These are phyloP conservation scores for Anthostomella pinea DNA, from an alignment of 2,329 filamentous ascomycete genomes.

Conservation along the genomic window DNA sequence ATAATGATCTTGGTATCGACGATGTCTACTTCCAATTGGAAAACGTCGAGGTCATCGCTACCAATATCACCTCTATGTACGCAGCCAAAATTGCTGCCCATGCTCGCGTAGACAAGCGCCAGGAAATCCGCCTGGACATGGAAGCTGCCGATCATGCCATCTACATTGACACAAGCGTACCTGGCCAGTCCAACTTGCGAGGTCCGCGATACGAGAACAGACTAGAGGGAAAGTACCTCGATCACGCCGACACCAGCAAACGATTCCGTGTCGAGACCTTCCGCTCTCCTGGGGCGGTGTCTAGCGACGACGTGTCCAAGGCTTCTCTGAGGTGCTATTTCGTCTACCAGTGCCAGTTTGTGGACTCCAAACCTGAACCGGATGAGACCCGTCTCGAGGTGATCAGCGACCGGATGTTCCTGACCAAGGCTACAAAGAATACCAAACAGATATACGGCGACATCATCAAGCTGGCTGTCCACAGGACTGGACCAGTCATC, in stretches of 20 bases:
- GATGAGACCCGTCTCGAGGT: slow-evolving; percentile 86
- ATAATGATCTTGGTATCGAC: slow-evolving; percentile 94
- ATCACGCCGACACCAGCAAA: slow-evolving; percentile 68
- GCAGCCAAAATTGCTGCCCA: slow-evolving; percentile 95
- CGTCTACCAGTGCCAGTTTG: slow-evolving; percentile 94
- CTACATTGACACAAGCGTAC: slow-evolving; percentile 96
- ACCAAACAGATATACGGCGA: slow-evolving; percentile 95
- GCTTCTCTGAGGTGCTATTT: slow-evolving; percentile 96
- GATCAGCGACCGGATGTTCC: slow-evolving; percentile 89
- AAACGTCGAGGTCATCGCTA: slow-evolving; percentile 79
- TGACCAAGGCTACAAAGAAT: slow-evolving; percentile 93
- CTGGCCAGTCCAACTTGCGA: slow-evolving; percentile 70
- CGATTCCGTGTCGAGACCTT: slow-evolving; percentile 96
- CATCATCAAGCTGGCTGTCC: slow-evolving; percentile 82
- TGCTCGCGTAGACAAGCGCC: slow-evolving; percentile 85
- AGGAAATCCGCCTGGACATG: slow-evolving; percentile 95
- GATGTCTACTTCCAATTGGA: slow-evolving; percentile 98
- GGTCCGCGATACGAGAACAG: slow-evolving; percentile 93
- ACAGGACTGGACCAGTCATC: slow-evolving; percentile 88
- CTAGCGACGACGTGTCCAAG: slow-evolving; percentile 63
- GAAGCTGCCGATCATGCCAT: slow-evolving; percentile 93
- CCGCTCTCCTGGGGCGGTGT: slow-evolving; percentile 80
- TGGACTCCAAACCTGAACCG: slow-evolving; percentile 67
- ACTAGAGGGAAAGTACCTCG: slow-evolving; percentile 93
- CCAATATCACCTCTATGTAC: slow-evolving; percentile 93